phyloP scores from a whole-genome alignment of 139 green algal species.

The Auxenochlorella pyrenoidosa region DNA sequence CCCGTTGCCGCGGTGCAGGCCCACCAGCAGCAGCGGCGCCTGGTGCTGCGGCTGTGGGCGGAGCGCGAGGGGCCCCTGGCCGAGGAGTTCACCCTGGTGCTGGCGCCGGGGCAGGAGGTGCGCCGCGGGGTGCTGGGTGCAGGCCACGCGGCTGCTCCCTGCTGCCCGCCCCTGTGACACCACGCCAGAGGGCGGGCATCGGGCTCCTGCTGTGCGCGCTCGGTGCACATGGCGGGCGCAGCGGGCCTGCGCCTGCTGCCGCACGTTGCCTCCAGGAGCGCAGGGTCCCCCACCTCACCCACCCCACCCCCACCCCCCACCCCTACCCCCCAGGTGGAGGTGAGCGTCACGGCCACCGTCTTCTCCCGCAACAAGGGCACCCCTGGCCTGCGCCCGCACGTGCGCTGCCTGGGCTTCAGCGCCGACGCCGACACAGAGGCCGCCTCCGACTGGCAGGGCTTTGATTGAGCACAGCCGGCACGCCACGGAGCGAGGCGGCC shows the following conservation, averaged over 20 bases:
- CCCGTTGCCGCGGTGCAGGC: not conserved
- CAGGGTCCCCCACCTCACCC: no score
- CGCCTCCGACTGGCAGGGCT: slow-evolving; percentile 37
- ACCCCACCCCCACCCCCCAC: not conserved
- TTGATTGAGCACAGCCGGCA: slow-evolving; percentile 17
- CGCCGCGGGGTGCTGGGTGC: not conserved
- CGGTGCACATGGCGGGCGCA: not conserved
- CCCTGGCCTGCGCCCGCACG: slow-evolving; percentile 19
- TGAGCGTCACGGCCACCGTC: slow-evolving; percentile 22
- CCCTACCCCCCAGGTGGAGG: not conserved
- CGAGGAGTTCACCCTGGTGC: not conserved
- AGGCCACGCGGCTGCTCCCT: not conserved
- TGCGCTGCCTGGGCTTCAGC: slow-evolving; percentile 34
- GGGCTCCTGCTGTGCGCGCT: not conserved
- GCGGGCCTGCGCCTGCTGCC: no score
- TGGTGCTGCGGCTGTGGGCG: slow-evolving; percentile 30
- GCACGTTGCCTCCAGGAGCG: not conserved
- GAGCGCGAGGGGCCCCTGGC: slow-evolving; percentile 23
- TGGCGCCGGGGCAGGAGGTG: not conserved
- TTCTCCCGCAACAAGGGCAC: slow-evolving; percentile 29
- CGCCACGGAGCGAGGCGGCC: no score
- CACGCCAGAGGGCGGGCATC: not conserved
- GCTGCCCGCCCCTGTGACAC: not conserved
- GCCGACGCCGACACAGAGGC: slow-evolving; percentile 38
- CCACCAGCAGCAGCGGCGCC: not conserved